These are phyloP conservation scores for Plasmopara viticola DNA, from an alignment of 352 stramenopile species.

Conservation along the genomic window DNA sequence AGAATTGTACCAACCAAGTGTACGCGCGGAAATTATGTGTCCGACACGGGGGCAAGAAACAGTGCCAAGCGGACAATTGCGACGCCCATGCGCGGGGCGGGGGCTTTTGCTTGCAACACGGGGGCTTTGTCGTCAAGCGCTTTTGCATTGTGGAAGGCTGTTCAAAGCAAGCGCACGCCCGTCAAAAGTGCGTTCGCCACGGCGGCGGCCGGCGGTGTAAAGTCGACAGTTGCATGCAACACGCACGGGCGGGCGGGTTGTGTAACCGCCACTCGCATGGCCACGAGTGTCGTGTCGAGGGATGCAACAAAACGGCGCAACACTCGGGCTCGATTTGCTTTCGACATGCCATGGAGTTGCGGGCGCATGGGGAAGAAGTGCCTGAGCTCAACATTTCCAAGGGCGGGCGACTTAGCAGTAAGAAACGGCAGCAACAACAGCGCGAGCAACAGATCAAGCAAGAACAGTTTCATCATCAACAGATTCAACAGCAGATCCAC, in stretches of 20 bases:
- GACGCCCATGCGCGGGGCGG: constrained; percentile 66
- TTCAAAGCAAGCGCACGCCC: constrained; percentile 67
- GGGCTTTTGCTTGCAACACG: constrained; percentile 71
- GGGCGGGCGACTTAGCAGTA: constrained; percentile 57
- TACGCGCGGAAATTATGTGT: constrained; percentile 79
- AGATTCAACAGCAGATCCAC: constrained; percentile 61
- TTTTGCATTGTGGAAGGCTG: constrained; percentile 79
- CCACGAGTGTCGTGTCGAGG: constrained; percentile 68
- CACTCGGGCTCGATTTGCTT: constrained; percentile 74
- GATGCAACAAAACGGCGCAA: constrained; percentile 77
- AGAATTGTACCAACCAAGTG: constrained; percentile 81
- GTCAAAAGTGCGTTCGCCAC: constrained; percentile 73
- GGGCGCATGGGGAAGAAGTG: constrained; percentile 59
- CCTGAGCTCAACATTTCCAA: constrained; percentile 76
- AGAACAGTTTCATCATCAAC: constrained; percentile 71
- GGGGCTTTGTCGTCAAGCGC: constrained; percentile 75
- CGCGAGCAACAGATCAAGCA: constrained; percentile 65
- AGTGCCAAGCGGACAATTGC: constrained; percentile 69
- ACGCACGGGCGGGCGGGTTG: constrained; percentile 57
- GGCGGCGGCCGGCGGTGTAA: constrained; percentile 64
- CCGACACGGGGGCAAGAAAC: constrained; percentile 73
- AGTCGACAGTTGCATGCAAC: constrained; percentile 67
- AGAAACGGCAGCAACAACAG: constrained; percentile 67
- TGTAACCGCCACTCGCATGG: constrained; percentile 74
- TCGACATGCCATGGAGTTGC: constrained; percentile 68